A percentile compares a stretch with the other conserved stretches of the same genome.
These are phyloP conservation scores for Pochonia chlamydosporia DNA, from an alignment of 2,329 filamentous ascomycete genomes.

Conservation along the genomic window DNA sequence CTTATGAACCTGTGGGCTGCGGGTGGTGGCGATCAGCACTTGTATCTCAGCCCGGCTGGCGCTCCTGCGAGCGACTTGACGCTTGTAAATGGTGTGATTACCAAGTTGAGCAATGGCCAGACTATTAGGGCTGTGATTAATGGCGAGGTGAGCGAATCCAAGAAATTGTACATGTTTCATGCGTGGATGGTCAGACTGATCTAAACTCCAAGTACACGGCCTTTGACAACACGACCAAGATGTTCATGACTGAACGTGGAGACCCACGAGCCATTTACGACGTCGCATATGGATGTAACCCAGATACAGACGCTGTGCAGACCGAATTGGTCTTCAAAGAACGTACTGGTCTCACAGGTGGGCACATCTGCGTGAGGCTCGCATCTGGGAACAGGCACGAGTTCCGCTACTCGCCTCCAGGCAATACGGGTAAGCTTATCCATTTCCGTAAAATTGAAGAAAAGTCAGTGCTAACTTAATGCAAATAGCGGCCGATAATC, in stretches of 20 bases:
- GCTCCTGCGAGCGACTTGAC: constrained; percentile 28
- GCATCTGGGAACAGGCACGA: constrained; percentile 32
- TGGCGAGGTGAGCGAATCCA: constrained; percentile 29
- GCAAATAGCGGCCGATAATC: constrained; percentile 5
- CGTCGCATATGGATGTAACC: constrained; percentile 35
- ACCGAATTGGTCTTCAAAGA: constrained; percentile 28
- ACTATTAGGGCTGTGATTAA: constrained; percentile 35
- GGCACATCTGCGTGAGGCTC: constrained; percentile 32
- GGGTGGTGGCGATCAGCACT: constrained; percentile 33
- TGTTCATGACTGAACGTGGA: constrained; percentile 40
- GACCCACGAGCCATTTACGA: constrained; percentile 36
- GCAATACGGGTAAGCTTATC: constrained; percentile 27
- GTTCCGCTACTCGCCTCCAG: constrained; percentile 36
- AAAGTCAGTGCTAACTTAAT: neutral
- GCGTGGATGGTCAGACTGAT: neutral
- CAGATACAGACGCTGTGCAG: constrained; percentile 33
- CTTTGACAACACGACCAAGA: constrained; percentile 40
- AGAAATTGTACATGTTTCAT: neutral
- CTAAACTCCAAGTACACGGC: constrained; percentile 27
- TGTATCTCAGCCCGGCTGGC: constrained; percentile 33
- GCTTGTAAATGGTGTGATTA: constrained; percentile 31
- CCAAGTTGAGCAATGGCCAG: constrained; percentile 14
- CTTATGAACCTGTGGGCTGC: constrained; percentile 29
- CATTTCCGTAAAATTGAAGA: neutral
- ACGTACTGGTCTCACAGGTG: constrained; percentile 24